Base-by-base conservation (phyloP, 2,329 filamentous ascomycete species). In the Ophioceras dolichostomum region DNA sequence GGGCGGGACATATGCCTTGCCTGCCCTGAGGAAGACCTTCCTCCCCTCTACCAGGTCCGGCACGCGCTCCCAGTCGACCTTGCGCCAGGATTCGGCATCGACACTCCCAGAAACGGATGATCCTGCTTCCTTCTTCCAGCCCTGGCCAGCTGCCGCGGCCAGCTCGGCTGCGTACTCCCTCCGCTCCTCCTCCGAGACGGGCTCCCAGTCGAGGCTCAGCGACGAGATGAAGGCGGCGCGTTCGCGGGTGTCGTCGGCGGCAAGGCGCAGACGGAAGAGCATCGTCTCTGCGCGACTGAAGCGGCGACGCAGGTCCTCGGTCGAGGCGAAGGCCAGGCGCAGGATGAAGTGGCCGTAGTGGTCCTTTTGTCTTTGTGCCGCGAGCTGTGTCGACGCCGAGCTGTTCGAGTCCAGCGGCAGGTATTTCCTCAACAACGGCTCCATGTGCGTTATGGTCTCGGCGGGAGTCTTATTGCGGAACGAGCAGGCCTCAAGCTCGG, bases 321-420 rank as follows among this genome's bases (percentile, higher is more conserved):
- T 95, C 2, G 82, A 78, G 1, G 88, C 79, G 53, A 98, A 98
- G 1, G 91, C 91, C 31, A 98, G 74, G 1, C 91, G 79, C 5
- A 98, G 73, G 43, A 96, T 98, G 56, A 95, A 98, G 59, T 98
- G 91, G 39, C 84, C 91, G 61, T 96, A 98, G 60, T 98, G 91
- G 50, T 98, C 91, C 55, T 91, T 93, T 57, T 89, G 83, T 20
- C 89, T 73, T 61, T 98, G 85, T 24, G 74, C 61, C 18, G 73
- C 69, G 12, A 89, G 61, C 50, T 65, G 71, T 45, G 56, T 61
- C 31, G 58, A 69, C 42, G 51, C 66, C 1, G 83, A 83, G 39
- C 75, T 80, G 52, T 87, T 89, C 31, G 81, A 72, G 43, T 79
- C 76, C 14, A 95, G 76, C 0, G 83, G 83, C 4, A 95, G 70